Conservation (phyloP, 306 rosid species). For the Vigna mungo region DNA sequence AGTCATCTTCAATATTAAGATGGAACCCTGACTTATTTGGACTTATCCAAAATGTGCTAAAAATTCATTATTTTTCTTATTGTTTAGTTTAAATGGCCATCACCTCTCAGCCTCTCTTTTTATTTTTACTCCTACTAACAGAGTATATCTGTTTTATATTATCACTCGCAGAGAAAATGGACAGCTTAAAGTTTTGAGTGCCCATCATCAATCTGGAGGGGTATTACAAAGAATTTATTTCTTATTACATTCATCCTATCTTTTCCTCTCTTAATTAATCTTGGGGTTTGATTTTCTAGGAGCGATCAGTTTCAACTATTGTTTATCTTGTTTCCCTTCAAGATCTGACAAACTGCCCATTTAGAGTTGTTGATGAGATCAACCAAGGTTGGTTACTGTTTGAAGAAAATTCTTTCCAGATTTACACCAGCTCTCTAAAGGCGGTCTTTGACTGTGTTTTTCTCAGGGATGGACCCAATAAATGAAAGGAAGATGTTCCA, state of each 20-base stretch:
- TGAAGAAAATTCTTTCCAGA: slow-evolving; percentile 33
- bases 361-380: slow-evolving; percentile 98
- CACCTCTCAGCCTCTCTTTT: background rate
- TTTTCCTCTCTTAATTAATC: slow-evolving; percentile 22
- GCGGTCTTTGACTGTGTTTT: slow-evolving; percentile 34
- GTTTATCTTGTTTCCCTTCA: slow-evolving; percentile 97
- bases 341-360: slow-evolving; percentile 96
- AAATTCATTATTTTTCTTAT: background rate
- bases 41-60: background rate
- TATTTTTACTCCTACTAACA: slow-evolving; percentile 21
- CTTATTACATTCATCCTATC: slow-evolving; percentile 34
- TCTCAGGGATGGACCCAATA: slow-evolving; percentile 95
- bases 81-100: slow-evolving; percentile 22
- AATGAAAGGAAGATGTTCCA: slow-evolving; percentile 99
- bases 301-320: slow-evolving; percentile 94
- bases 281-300: slow-evolving; percentile 55
- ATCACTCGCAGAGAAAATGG: slow-evolving; percentile 68
- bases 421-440: slow-evolving; percentile 33
- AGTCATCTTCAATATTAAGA: slow-evolving; percentile 24
- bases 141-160: slow-evolving; percentile 28
- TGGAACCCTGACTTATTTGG: background rate
- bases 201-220: slow-evolving; percentile 99
- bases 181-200: slow-evolving; percentile 83
- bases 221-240: slow-evolving; percentile 51
- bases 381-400: slow-evolving; percentile 76